Evolutionary conservation across 371 early-diverging fungal species (phyloP).

Genomic region (Lichtheimia ornata): DNA sequence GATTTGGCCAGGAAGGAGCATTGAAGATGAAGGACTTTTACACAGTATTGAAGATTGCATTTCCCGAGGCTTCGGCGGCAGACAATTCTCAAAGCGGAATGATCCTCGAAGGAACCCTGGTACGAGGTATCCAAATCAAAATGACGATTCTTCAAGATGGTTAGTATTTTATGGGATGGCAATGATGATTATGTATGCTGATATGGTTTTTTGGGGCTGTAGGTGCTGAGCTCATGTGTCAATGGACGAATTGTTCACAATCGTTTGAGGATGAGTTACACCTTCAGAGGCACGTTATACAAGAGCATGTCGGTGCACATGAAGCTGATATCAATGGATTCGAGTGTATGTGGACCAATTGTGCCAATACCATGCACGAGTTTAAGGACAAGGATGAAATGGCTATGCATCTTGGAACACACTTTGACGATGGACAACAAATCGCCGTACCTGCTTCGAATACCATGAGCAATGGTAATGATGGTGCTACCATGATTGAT

Average conservation of each 20-base stretch:
- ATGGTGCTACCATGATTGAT: constrained; percentile 11
- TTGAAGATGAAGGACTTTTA: constrained; percentile 46
- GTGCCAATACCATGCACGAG: constrained; percentile 28
- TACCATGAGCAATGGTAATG: constrained; percentile 4
- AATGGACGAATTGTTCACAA: constrained; percentile 54
- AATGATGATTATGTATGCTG: constrained; percentile 16
- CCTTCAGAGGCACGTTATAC: constrained; percentile 51
- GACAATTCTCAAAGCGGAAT: constrained; percentile 17
- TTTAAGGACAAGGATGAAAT: constrained; percentile 42
- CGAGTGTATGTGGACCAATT: constrained; percentile 26
- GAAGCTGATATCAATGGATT: constrained; percentile 31
- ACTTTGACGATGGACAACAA: constrained; percentile 27
- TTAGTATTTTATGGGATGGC: constrained; percentile 11
- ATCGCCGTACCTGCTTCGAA: neutral
- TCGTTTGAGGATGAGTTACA: constrained; percentile 44
- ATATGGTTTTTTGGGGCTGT: neutral
- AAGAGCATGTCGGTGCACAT: constrained; percentile 41
- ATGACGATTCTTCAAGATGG: constrained; percentile 37
- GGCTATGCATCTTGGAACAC: constrained; percentile 41
- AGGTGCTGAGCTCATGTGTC: constrained; percentile 34
- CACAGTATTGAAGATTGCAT: constrained; percentile 45
- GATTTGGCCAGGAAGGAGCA: constrained; percentile 50
- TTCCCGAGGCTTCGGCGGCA: constrained; percentile 23
- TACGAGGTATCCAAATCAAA: constrained; percentile 35
- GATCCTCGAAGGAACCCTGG: constrained; percentile 29